Evolutionary conservation across 352 stramenopile species (phyloP), one percentile per base, ranked within the genome.

Genomic region (Peronospora destructor): DNA sequence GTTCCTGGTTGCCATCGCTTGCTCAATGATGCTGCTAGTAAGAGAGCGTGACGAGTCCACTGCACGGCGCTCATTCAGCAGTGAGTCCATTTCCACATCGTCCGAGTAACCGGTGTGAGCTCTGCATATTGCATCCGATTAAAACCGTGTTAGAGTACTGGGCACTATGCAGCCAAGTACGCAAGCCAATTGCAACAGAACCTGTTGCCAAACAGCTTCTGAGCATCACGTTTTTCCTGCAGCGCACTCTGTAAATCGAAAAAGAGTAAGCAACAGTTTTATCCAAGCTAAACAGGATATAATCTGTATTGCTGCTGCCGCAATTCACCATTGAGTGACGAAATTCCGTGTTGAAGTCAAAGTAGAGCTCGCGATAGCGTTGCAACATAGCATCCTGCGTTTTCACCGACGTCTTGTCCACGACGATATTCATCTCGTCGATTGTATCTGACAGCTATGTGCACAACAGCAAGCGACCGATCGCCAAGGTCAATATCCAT

Each of bases 301-400:
- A 5, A 40, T 28, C 26, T 10, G 12, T 29, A 17, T 29, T 43
- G 21, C 16, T n/a, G 17, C 10, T 34, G 12, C 1, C 8, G 13
- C 23, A 35, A 37, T 59, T 42, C 51, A 92, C 84, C 73, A 87
- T 86, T 0, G 81, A 87, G 21, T 81, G 76, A 61, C 95, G 84
- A 62, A 97, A 98, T 64, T 98, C 91, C 17, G 84, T 93, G 30
- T 89, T 94, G 30, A 95, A 96, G 69, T 98, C 92, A 55, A 98
- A 97, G 38, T 98, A 83, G 45, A 98, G 85, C 67, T 98, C 93
- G 21, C 92, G 84, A 66, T 98, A 98, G 35, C 94, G 80, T 67
- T 97, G 93, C 29, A 97, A 67, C 39, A 97, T 66, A 3, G 85
- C 85, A 46, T 94, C 84, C 50, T 94, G 84, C 29, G 78, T 76